Base-by-base conservation (phyloP, 352 stramenopile genomes). In the Phytophthora palmivora region DNA sequence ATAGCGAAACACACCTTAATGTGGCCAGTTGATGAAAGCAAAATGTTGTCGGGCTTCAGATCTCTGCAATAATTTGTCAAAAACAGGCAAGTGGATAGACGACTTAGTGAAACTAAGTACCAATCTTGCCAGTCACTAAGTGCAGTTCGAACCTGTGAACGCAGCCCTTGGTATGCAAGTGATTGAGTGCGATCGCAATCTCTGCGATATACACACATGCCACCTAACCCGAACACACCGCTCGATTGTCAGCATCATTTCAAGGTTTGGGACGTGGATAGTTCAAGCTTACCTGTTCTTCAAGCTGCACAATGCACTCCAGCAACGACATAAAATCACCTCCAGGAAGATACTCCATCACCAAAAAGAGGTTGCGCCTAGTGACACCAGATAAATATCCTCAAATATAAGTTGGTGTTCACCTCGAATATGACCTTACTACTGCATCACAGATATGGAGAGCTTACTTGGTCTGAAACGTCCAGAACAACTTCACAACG, bases 401-500 rank as follows among this genome's bases (percentile, higher is more conserved):
- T 46, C 41, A 56, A 30, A 41, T 58, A 52, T 58, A 54, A 78
- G 66, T 48, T 39, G 8, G 28, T 50, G 51, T 12, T 49, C 22
- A 26, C 39, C 9, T 48, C 28, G 28, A 43, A 28, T 19, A 14
- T 43, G 15, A n/a, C 34, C 19, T 51, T 46, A 24, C 15, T 45
- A 45, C 16, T 53, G 14, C 21, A 58, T 8, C 28, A 6, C 24
- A 28, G 45, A 26, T 5, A 68, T 48, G 49, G 28, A 42, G 3
- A 53, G 76, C 77, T 58, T 83, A 94, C 85, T 86, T 91, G 26
- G 81, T 92, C 74, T 97, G 90, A 54, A 97, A 97, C 5, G 87
- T 93, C 81, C 88, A 97, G 52, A 94, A 97, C 4, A 97, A 66
- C 64, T 95, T 96, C 16, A 97, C 91, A 22, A 97, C 88, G 44